phyloP scores from a whole-genome alignment of 495 filamentous ascomycete species.

The Aspergillus bridgeri region DNA sequence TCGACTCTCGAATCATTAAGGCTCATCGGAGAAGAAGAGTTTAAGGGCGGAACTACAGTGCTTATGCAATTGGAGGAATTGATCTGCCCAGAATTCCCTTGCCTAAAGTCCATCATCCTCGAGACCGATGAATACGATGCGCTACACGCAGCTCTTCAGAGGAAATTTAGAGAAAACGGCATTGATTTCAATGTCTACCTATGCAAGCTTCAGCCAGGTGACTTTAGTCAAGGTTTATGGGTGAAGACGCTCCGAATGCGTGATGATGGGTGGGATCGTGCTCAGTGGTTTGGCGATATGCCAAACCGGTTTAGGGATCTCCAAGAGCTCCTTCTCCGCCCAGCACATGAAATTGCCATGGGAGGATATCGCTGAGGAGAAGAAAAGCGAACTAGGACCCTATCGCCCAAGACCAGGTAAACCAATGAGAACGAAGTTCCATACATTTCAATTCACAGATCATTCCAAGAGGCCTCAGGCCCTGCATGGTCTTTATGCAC shows the following conservation, averaged over 20 bases:
- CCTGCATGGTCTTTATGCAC: constrained; percentile 2
- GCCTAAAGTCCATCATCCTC: neutral
- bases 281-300: too few species aligned
- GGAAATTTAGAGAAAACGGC: neutral
- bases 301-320: neutral
- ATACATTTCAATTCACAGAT: neutral
- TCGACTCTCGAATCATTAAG: neutral
- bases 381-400: neutral
- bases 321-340: neutral
- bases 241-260: neutral
- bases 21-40: neutral
- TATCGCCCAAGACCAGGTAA: neutral
- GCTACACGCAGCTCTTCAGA: neutral
- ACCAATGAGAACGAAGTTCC: neutral
- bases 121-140: neutral
- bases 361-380: neutral
- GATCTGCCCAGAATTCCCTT: neutral
- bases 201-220: neutral
- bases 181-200: neutral
- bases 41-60: neutral
- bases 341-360: neutral
- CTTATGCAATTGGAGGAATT: neutral
- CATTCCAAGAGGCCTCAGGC: neutral
- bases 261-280: neutral
- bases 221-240: neutral